These are phyloP conservation scores for Aspergillus ustus DNA, from an alignment of 2,329 filamentous ascomycete genomes.

Conservation along the genomic window DNA sequence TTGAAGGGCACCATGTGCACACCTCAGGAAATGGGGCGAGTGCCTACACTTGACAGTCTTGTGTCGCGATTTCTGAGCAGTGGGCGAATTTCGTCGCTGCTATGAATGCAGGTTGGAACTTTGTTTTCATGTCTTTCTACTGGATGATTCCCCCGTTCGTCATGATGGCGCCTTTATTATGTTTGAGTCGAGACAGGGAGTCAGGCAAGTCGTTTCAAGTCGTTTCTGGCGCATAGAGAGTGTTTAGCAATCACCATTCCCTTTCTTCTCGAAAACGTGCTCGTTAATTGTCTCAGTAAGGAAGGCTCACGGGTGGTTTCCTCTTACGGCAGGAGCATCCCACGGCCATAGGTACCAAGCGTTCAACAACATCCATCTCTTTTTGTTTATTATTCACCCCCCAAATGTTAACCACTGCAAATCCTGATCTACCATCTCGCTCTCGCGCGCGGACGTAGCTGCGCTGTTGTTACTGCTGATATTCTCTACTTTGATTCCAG, in stretches of 20 bases:
- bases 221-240: slow-evolving; percentile 8
- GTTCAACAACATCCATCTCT: not conserved
- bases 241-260: slow-evolving; percentile 4
- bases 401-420: not conserved
- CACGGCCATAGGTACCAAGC: not conserved
- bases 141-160: slow-evolving; percentile 38
- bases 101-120: slow-evolving; percentile 12
- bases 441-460: slow-evolving; percentile 8
- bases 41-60: slow-evolving; percentile 19
- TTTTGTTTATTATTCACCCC: not conserved
- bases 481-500: slow-evolving; percentile 23
- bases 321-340: slow-evolving; percentile 12
- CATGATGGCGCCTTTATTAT: slow-evolving; percentile 18
- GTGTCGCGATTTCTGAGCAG: slow-evolving; percentile 15
- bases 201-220: not conserved
- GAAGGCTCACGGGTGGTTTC: not conserved
- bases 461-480: slow-evolving; percentile 24
- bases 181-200: slow-evolving; percentile 12
- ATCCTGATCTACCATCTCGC: not conserved
- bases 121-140: slow-evolving; percentile 22
- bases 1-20: slow-evolving; percentile 21
- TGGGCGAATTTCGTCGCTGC: slow-evolving; percentile 16
- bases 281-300: not conserved
- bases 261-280: not conserved
- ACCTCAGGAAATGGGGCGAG: slow-evolving; percentile 15